phyloP scores from a whole-genome alignment of 208 protist species.

The Porcisia deanei region DNA sequence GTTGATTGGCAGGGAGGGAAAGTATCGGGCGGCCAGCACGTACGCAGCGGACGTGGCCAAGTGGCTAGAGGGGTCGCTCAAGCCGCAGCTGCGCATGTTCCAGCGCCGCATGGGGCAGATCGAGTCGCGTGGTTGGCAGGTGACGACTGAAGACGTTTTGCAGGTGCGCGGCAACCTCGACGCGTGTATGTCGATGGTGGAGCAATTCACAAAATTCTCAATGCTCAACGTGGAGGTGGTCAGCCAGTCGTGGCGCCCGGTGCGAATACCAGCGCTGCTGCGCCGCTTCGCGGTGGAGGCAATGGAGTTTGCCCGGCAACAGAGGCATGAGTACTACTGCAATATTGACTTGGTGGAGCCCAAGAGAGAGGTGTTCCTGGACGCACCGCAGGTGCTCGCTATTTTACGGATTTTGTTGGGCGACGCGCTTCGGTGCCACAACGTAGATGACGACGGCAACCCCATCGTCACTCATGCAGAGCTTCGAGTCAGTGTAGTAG shows the following conservation, averaged over 20 bases:
- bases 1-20: constrained; percentile 73
- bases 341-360: constrained; percentile 58
- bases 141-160: constrained; percentile 62
- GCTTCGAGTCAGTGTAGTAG: constrained; percentile 50
- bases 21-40: constrained; percentile 61
- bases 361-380: constrained; percentile 71
- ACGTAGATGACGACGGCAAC: constrained; percentile 15
- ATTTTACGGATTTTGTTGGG: constrained; percentile 52
- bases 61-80: constrained; percentile 73
- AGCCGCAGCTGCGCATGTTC: constrained; percentile 75
- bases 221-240: constrained; percentile 80
- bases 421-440: constrained; percentile 31
- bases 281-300: constrained; percentile 59
- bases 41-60: constrained; percentile 73
- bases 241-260: constrained; percentile 70
- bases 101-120: constrained; percentile 59
- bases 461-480: constrained; percentile 33
- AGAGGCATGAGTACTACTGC: constrained; percentile 49
- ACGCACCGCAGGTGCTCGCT: constrained; percentile 55
- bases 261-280: constrained; percentile 54
- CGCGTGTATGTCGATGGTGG: constrained; percentile 61
- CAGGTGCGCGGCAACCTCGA: constrained; percentile 70
- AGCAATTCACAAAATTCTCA: constrained; percentile 73
- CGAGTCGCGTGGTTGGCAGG: constrained; percentile 51
- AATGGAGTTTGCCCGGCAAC: constrained; percentile 23